These are phyloP conservation scores for Strigomonas culicis DNA, from an alignment of 208 protist species.

Conservation along the genomic window DNA sequence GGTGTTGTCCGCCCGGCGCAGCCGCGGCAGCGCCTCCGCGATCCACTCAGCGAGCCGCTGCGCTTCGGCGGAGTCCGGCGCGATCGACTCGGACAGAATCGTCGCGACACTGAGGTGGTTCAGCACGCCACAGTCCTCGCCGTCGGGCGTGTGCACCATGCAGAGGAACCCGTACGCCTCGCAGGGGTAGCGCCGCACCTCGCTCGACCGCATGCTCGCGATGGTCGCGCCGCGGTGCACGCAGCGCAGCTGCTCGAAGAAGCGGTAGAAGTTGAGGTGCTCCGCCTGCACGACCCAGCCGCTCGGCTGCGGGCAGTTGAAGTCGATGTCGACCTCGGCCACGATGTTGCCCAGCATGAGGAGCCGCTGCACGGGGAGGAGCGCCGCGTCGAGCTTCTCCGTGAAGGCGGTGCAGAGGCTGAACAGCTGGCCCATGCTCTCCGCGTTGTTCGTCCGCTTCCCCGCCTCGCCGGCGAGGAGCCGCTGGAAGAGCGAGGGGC, in stretches of 20 bases:
- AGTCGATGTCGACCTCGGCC: conserved; percentile 70
- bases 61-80: conserved; percentile 13
- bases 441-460: conserved; percentile 45
- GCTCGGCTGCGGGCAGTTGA: conserved; percentile 86
- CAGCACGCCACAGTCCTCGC: conserved; percentile 99
- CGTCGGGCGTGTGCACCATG: conserved; percentile 99
- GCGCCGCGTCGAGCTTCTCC: conserved; percentile 9
- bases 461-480: conserved; percentile 30
- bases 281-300: conserved; percentile 98
- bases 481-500: conserved; percentile 45
- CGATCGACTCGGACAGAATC: conserved; percentile 55
- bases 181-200: conserved; percentile 98
- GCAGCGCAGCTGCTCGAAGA: conserved; percentile 98
- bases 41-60: conserved; percentile 38
- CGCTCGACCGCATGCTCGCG: conserved; percentile 96
- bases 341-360: conserved; percentile 84
- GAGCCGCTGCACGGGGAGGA: conserved; percentile 57
- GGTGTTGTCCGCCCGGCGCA: conserved; percentile 21
- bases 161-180: conserved; percentile 99
- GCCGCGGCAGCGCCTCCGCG: conserved; percentile 30
- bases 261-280: conserved; percentile 99
- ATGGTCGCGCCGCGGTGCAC: conserved; percentile 99
- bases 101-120: conserved; percentile 97
- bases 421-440: conserved; percentile 34
- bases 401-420: not conserved